A percentile compares a stretch with the other conserved stretches of the same genome.
These are phyloP conservation scores for Exophiala alcalophila DNA, from an alignment of 2,329 filamentous ascomycete genomes.

Conservation along the genomic window DNA sequence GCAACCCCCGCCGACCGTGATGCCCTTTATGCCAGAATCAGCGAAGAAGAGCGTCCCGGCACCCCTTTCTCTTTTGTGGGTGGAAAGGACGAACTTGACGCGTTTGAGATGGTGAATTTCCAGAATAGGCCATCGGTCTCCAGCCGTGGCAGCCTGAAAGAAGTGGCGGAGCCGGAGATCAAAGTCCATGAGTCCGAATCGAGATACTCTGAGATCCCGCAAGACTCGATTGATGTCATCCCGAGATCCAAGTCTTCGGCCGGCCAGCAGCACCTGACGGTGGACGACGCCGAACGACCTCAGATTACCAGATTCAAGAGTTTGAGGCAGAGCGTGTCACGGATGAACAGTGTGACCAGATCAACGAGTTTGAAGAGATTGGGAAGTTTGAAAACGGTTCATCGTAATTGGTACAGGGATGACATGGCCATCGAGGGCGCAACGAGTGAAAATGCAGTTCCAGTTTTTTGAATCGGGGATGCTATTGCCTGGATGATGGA, in stretches of 20 bases:
- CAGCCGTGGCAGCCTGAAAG: conserved; percentile 19
- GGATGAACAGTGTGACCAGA: conserved; percentile 64
- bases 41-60: conserved; percentile 61
- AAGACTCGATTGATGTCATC: conserved; percentile 23
- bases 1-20: conserved; percentile 14
- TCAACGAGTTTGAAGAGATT: conserved; percentile 93
- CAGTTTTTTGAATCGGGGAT: conserved; percentile 20
- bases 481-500: conserved; percentile 4
- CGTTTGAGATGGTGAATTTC: conserved; percentile 28
- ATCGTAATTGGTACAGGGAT: conserved; percentile 28
- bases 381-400: conserved; percentile 45
- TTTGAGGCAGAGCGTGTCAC: conserved; percentile 25
- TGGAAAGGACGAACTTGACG: conserved; percentile 26
- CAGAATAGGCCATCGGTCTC: conserved; percentile 11
- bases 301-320: conserved; percentile 31
- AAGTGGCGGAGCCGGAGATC: conserved; percentile 5
- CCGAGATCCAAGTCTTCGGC: conserved; percentile 14
- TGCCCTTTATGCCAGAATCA: conserved; percentile 20
- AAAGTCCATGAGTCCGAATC: conserved; percentile 10
- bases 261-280: conserved; percentile 16
- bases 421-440: conserved; percentile 27
- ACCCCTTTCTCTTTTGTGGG: conserved; percentile 69
- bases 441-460: conserved; percentile 22
- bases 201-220: conserved; percentile 8
- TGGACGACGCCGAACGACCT: conserved; percentile 18